Conservation (phyloP, 306 rosid genomes). For the Castanospermum australe region DNA sequence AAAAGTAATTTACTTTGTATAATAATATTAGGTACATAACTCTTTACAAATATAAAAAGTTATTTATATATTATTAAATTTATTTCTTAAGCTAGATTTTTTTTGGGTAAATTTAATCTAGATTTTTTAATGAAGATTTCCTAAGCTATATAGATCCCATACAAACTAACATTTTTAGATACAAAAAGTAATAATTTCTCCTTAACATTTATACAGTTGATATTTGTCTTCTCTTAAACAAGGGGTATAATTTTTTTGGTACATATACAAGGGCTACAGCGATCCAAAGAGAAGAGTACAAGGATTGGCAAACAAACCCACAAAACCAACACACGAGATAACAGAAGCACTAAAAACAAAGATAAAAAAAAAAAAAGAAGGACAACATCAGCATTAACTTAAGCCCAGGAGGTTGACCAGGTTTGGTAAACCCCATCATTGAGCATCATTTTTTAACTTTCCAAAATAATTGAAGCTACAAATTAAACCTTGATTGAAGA, state of each 20-base stretch:
- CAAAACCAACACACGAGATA: neutral
- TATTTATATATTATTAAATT: no score
- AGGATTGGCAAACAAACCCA: neutral
- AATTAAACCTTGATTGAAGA: neutral
- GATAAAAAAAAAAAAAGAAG: neutral
- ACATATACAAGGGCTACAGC: no score
- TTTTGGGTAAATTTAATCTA: no score
- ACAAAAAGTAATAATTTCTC: no score
- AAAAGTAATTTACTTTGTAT: no score
- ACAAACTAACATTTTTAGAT: no score
- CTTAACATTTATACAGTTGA: neutral
- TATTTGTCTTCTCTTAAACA: neutral
- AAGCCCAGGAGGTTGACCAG: constrained; percentile 17
- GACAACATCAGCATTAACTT: constrained; percentile 18
- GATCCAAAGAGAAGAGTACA: neutral
- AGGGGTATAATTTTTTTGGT: neutral
- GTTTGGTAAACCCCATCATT: constrained; percentile 14
- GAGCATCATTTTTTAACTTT: constrained; percentile 7
- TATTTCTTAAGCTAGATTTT: no score
- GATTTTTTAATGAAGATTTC: no score
- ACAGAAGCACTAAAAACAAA: neutral
- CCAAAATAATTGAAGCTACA: neutral
- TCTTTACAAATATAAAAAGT: no score
- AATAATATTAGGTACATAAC: no score
- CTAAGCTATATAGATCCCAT: no score